These are phyloP conservation scores for Leucogyrophana mollusca DNA, from an alignment of 768 basidiomycete species.

Conservation along the genomic window DNA sequence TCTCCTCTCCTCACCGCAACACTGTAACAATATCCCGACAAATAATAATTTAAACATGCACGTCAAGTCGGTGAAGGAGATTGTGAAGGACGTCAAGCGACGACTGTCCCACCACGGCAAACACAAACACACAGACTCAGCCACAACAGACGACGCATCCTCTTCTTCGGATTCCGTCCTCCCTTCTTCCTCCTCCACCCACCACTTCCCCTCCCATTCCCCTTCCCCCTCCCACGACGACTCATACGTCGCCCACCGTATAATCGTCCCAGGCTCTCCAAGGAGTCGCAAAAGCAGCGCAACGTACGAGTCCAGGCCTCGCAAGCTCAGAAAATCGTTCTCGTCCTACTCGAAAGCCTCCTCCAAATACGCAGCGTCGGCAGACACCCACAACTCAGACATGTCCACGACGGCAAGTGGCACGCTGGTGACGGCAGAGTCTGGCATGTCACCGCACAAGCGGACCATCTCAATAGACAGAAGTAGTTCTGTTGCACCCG, in stretches of 20 bases:
- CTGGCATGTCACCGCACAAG: not conserved
- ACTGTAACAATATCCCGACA: too few species aligned
- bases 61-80: slow-evolving; percentile 27
- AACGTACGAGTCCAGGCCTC: not conserved
- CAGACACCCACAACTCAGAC: not conserved
- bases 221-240: not conserved
- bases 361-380: not conserved
- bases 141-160: slow-evolving; percentile 9
- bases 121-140: slow-evolving; percentile 6
- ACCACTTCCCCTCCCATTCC: slow-evolving; percentile 8
- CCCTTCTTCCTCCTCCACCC: slow-evolving; percentile 9
- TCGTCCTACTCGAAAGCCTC: not conserved
- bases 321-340: not conserved
- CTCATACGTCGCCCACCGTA: slow-evolving; percentile 3
- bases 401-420: slow-evolving; percentile 4
- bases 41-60: slow-evolving; percentile 22
- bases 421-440: slow-evolving; percentile 14
- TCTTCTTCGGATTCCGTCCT: not conserved
- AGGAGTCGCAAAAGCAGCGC: not conserved
- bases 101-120: slow-evolving; percentile 24
- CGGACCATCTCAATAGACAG: slow-evolving; percentile 10
- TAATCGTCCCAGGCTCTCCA: slow-evolving; percentile 13
- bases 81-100: slow-evolving; percentile 31
- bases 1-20: too few species aligned
- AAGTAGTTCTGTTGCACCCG: slow-evolving; percentile 4